Percentiles rank a stretch among this genome's conserved stretches.
phyloP scores from a whole-genome alignment of 768 basidiomycete genomes.

The Hygrophoropsis aurantiaca region DNA sequence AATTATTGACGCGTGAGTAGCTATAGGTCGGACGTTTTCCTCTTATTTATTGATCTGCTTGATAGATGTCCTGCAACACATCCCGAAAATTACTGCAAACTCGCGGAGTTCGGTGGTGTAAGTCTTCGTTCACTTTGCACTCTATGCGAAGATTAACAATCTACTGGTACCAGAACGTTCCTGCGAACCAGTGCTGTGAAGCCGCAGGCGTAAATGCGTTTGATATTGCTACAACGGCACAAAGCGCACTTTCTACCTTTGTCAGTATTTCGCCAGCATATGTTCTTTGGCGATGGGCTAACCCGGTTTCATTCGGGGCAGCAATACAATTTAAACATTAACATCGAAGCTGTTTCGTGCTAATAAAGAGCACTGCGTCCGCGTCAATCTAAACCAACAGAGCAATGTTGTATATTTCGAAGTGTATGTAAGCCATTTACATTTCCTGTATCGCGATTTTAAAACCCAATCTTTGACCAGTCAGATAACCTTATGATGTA shows the following conservation, averaged over 20 bases:
- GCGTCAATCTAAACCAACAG: too few relatives aligned
- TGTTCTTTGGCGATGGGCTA: not conserved
- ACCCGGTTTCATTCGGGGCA: conserved; percentile 3
- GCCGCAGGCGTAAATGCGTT: conserved; percentile 30
- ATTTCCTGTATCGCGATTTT: too few relatives aligned
- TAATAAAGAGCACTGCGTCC: too few relatives aligned
- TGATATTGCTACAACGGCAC: conserved; percentile 34
- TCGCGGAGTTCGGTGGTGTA: conserved; percentile 22
- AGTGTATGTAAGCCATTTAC: too few relatives aligned
- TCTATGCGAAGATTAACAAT: not conserved
- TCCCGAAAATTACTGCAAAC: conserved; percentile 36
- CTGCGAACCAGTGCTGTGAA: conserved; percentile 29
- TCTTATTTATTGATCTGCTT: not conserved
- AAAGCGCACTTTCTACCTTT: conserved; percentile 30
- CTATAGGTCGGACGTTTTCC: not conserved
- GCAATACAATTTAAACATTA: conserved; percentile 27
- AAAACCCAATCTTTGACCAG: too few relatives aligned
- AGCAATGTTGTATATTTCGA: too few relatives aligned
- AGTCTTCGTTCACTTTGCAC: not conserved
- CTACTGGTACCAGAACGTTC: conserved; percentile 17
- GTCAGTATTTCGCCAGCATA: conserved; percentile 15
- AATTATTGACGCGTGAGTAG: conserved; percentile 30
- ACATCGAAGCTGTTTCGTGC: conserved; percentile 23
- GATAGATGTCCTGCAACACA: conserved; percentile 33
- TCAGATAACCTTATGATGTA: too few relatives aligned